Conservation (phyloP, 306 rosid genomes). For the Malus fusca region DNA sequence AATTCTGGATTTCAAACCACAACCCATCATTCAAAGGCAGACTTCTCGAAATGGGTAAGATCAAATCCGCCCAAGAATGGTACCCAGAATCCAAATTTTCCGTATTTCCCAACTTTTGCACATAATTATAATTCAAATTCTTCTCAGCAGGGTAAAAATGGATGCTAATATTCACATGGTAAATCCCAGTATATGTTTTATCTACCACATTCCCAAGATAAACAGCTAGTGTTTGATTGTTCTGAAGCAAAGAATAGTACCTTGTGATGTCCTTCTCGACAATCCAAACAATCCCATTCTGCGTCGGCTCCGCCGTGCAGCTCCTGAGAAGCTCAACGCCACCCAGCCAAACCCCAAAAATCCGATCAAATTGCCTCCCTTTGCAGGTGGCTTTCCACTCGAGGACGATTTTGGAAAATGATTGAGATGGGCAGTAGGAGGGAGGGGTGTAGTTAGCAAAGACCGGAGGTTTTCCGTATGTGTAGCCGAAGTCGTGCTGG, state of each 20-base stretch:
- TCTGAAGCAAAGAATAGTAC: conserved; percentile 53
- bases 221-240: conserved; percentile 67
- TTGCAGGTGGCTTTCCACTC: conserved; percentile 71
- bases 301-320: conserved; percentile 80
- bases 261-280: conserved; percentile 80
- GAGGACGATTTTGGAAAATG: conserved; percentile 55
- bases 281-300: conserved; percentile 74
- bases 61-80: conserved; percentile 67
- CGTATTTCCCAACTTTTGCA: conserved; percentile 5
- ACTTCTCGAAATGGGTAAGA: conserved; percentile 64
- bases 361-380: conserved; percentile 85
- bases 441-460: conserved; percentile 60
- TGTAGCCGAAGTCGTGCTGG: conserved; percentile 62
- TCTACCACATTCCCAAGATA: conserved; percentile 61
- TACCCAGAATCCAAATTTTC: conserved; percentile 19
- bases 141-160: conserved; percentile 53
- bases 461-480: conserved; percentile 68
- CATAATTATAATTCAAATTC: neutral
- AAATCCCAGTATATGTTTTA: conserved; percentile 63
- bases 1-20: conserved; percentile 62
- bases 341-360: conserved; percentile 86
- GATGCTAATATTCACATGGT: conserved; percentile 60
- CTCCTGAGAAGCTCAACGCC: conserved; percentile 88
- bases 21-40: conserved; percentile 65
- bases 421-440: conserved; percentile 34